Conservation (phyloP, 805 yeast species). For the Isabelozyma heimii region DNA sequence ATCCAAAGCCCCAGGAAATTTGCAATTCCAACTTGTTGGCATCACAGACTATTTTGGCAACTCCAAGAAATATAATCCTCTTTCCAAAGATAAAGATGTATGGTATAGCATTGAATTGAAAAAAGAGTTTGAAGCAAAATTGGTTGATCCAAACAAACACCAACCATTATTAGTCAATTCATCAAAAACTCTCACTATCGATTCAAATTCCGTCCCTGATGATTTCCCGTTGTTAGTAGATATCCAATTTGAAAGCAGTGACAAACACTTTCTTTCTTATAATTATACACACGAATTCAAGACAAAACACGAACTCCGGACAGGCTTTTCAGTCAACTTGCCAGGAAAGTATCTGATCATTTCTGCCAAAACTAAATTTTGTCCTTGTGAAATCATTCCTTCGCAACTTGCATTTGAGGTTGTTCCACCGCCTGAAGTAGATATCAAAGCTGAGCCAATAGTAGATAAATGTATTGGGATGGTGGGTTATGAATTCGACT, state of each 20-base stretch:
- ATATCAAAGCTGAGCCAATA: conserved; percentile 54
- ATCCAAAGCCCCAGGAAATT: conserved; percentile 13
- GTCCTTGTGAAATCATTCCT: conserved; percentile 55
- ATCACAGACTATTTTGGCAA: conserved; percentile 35
- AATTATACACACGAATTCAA: conserved; percentile 23
- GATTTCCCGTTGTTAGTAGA: conserved; percentile 50
- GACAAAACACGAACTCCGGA: conserved; percentile 19
- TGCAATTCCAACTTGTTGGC: conserved; percentile 34
- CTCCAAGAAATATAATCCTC: conserved; percentile 30
- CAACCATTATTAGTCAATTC: conserved; percentile 21
- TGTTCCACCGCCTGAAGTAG: conserved; percentile 40
- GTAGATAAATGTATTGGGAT: conserved; percentile 90
- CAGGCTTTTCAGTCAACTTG: conserved; percentile 37
- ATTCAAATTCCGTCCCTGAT: conserved; percentile 8
- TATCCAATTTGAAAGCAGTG: conserved; percentile 24
- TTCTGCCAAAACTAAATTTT: conserved; percentile 55
- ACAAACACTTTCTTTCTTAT: conserved; percentile 15
- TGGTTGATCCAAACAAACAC: conserved; percentile 17
- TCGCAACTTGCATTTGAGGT: conserved; percentile 41
- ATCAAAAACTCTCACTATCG: conserved; percentile 8
- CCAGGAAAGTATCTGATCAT: conserved; percentile 69
- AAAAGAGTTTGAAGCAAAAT: conserved; percentile 19
- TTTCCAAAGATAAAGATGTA: conserved; percentile 35
- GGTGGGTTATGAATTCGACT: conserved; percentile 69
- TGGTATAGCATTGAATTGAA: conserved; percentile 25